Conservation (phyloP, 2,329 filamentous ascomycete genomes). For the Verticillium isaacii region DNA sequence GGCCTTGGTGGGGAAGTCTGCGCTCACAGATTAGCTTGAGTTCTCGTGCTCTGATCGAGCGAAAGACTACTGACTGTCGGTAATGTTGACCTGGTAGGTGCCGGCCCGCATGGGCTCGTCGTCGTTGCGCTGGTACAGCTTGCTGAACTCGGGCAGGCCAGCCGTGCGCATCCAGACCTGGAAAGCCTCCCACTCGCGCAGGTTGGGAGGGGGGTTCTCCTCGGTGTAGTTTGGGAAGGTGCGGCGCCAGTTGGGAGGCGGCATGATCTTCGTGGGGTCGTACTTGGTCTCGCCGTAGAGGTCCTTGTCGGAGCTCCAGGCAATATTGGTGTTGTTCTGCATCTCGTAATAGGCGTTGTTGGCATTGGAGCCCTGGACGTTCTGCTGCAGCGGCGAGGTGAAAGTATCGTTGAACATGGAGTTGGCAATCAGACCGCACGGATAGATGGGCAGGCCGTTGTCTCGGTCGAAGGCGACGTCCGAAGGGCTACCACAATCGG, state of each 20-base stretch:
- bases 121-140: constrained; percentile 83
- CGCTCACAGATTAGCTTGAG: constrained; percentile 4
- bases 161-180: constrained; percentile 99
- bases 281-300: constrained; percentile 72
- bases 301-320: constrained; percentile 78
- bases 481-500: constrained; percentile 65
- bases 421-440: constrained; percentile 93
- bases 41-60: not conserved
- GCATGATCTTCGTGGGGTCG: constrained; percentile 59
- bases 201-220: constrained; percentile 61
- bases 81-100: constrained; percentile 71
- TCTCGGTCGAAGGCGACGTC: constrained; percentile 46
- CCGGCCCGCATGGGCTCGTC: constrained; percentile 61
- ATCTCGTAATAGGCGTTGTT: constrained; percentile 61
- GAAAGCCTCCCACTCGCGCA: constrained; percentile 76
- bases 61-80: constrained; percentile 60
- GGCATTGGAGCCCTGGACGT: constrained; percentile 33
- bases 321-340: constrained; percentile 69
- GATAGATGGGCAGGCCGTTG: constrained; percentile 73
- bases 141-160: constrained; percentile 89
- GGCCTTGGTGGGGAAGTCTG: constrained; percentile 73
- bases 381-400: constrained; percentile 56
- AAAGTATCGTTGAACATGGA: constrained; percentile 97
- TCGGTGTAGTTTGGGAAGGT: constrained; percentile 62
- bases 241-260: constrained; percentile 79